Base-by-base conservation (phyloP, 345 rosid species). In the Euphorbia pulcherrima region DNA sequence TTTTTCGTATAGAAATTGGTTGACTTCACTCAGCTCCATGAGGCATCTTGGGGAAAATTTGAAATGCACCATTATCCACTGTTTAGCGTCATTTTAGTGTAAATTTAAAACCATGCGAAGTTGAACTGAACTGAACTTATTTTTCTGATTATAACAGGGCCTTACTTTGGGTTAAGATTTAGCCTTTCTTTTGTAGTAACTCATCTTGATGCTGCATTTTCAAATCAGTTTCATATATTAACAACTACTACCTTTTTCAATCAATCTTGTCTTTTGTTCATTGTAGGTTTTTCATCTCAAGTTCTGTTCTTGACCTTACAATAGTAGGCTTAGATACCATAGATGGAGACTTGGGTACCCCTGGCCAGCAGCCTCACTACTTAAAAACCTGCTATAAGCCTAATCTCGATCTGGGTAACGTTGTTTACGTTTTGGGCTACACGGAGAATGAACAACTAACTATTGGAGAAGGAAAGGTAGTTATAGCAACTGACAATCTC, bases 251-350 rank as follows among this genome's bases (percentile, higher is more conserved):
- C 51, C 13, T 39, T 58, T 39, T 68, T 27, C 35, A 56, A 70
- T 41, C 16, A 9, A 39, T 17, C 65, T 51, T 26, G 8, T 66
- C 47, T 62, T 65, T 40, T 60, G 9, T 68, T 56, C 67, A 55
- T 81, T 83, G 81, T 86, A 92, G 97, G 88, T 92, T 92, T 75
- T 90, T 92, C 82, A 87, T 92, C 70, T 90, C 97, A 55, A 90
- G 96, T 76, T 84, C 97, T 18, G 82, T 90, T 79, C 81, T 90
- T 73, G 97, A 90, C 80, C 95, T 93, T 66, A 86, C 98, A 60
- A 89, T 93, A 68, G 92, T 89, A 33, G 91, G 97, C 11, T 74
- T 90, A 73, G 98, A 90, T 82, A 60, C 79, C 46, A 60, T 82
- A 16, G 91, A 89, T 72, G 96, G 98, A 68, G 98, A 93, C 67